Conservation (phyloP, 2,329 filamentous ascomycete genomes). For the Alternaria brassicae region DNA sequence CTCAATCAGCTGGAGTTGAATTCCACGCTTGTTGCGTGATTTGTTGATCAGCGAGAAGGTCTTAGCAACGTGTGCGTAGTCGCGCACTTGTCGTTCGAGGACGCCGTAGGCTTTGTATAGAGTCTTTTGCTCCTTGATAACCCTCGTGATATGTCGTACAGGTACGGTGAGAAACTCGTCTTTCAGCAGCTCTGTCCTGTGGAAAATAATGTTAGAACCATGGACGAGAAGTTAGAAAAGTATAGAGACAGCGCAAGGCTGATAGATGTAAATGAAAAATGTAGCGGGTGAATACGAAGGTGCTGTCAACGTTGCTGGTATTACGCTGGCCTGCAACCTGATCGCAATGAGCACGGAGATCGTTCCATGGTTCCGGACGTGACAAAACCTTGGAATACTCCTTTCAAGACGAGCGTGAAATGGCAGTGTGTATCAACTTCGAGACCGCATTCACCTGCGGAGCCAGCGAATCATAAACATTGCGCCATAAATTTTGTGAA, state of each 20-base stretch:
- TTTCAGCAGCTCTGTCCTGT: slow-evolving; percentile 48
- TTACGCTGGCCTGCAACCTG: slow-evolving; percentile 1
- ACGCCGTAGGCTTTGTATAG: slow-evolving; percentile 50
- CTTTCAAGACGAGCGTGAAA: slow-evolving; percentile 12
- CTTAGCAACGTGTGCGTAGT: slow-evolving; percentile 23
- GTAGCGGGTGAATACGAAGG: not conserved
- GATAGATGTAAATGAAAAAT: not conserved
- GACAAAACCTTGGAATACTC: not conserved
- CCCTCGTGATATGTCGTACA: slow-evolving; percentile 44
- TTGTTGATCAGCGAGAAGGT: slow-evolving; percentile 30
- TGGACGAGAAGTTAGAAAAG: not conserved
- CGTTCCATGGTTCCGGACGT: slow-evolving; percentile 8
- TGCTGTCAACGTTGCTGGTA: not conserved
- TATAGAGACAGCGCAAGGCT: not conserved
- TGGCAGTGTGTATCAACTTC: not conserved
- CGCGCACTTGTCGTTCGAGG: slow-evolving; percentile 40
- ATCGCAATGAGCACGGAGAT: not conserved
- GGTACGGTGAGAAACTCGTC: slow-evolving; percentile 53
- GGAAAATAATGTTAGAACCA: slow-evolving; percentile 16
- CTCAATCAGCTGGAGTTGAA: slow-evolving; percentile 28
- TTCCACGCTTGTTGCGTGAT: slow-evolving; percentile 28
- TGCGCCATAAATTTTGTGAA: not conserved
- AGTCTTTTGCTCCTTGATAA: slow-evolving; percentile 40
- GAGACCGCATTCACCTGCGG: not conserved
- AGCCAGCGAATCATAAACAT: not conserved